Conservation (phyloP, 164 flowering plant species). For the Vitis amurensis region DNA sequence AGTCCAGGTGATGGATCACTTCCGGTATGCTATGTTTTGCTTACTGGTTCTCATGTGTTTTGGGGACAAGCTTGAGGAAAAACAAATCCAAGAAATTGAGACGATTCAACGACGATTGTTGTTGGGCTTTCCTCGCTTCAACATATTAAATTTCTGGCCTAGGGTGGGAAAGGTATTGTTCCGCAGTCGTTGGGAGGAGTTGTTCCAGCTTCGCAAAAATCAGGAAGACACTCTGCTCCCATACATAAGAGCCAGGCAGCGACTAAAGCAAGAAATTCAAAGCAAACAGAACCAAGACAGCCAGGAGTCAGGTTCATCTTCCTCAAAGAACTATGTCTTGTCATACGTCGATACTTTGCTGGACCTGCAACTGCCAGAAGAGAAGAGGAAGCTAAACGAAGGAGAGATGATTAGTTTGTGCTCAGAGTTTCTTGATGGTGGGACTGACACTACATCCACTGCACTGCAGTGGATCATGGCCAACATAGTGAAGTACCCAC, state of each 20-base stretch:
- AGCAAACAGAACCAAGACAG: not conserved
- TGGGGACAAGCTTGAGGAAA: not conserved
- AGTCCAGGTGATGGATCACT: not conserved
- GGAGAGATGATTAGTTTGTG: slow-evolving; percentile 9
- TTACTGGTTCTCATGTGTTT: slow-evolving; percentile 1
- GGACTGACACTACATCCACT: slow-evolving; percentile 18
- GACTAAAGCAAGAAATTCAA: not conserved
- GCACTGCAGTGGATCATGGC: slow-evolving; percentile 23
- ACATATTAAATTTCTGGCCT: slow-evolving; percentile 31
- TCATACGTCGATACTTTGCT: slow-evolving; percentile 31
- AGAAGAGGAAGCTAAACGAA: slow-evolving; percentile 14
- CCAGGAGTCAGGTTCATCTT: too few relatives aligned
- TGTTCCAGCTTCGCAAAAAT: slow-evolving; percentile 11
- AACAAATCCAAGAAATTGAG: slow-evolving; percentile 11
- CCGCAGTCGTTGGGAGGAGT: slow-evolving; percentile 21
- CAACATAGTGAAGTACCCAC: slow-evolving; percentile 18
- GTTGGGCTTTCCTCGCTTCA: not conserved
- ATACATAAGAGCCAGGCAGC: slow-evolving; percentile 15
- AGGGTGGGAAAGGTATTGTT: slow-evolving; percentile 24
- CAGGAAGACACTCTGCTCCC: slow-evolving; percentile 23
- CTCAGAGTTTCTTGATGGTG: slow-evolving; percentile 18
- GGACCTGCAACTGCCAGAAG: slow-evolving; percentile 20
- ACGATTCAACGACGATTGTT: slow-evolving; percentile 10
- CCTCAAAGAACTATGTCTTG: not conserved
- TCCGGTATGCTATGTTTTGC: slow-evolving; percentile 3